A percentile compares a stretch with the other conserved stretches of the same genome.
phyloP scores from a whole-genome alignment of 139 green algal genomes.

The Mychonastes homosphaera region DNA sequence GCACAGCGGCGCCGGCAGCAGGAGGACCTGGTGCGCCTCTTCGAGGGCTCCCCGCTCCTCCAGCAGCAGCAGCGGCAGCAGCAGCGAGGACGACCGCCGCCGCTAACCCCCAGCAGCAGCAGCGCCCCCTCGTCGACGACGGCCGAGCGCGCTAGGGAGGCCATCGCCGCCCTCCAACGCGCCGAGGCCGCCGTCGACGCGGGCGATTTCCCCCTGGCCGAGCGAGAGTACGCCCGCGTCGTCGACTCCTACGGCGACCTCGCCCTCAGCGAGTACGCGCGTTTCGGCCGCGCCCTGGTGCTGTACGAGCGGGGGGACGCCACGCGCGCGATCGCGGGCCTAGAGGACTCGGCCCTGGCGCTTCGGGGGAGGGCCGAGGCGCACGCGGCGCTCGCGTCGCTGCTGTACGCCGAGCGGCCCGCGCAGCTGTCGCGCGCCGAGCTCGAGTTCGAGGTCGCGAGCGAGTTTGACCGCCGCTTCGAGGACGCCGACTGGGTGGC shows the following conservation, averaged over 20 bases:
- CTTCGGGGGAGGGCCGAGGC: conserved; percentile 44
- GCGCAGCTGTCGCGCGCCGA: conserved; percentile 33
- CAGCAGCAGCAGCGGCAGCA: too few relatives aligned
- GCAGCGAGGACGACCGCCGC: too few relatives aligned
- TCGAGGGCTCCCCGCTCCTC: too few relatives aligned
- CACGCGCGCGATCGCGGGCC: conserved; percentile 31
- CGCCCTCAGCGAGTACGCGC: conserved; percentile 43
- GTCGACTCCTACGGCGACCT: conserved; percentile 35
- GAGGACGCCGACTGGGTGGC: conserved; percentile 37
- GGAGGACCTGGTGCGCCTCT: too few relatives aligned
- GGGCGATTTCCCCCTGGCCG: too few relatives aligned
- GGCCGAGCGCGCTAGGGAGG: too few relatives aligned
- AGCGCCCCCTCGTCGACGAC: too few relatives aligned
- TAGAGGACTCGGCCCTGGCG: conserved; percentile 46
- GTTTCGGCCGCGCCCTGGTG: conserved; percentile 42
- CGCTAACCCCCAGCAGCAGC: too few relatives aligned
- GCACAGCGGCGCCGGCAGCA: too few relatives aligned
- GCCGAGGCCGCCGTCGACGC: too few relatives aligned
- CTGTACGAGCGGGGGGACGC: conserved; percentile 43
- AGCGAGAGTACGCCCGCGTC: conserved; percentile 19
- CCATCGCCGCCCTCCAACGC: too few relatives aligned
- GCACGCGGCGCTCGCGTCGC: conserved; percentile 52
- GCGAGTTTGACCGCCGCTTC: conserved; percentile 49
- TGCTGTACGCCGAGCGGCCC: conserved; percentile 46
- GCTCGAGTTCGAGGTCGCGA: conserved; percentile 49